Evolutionary conservation across 2,329 filamentous ascomycete species (phyloP).

Genomic region (Pseudophaeomoniella oleicola): DNA sequence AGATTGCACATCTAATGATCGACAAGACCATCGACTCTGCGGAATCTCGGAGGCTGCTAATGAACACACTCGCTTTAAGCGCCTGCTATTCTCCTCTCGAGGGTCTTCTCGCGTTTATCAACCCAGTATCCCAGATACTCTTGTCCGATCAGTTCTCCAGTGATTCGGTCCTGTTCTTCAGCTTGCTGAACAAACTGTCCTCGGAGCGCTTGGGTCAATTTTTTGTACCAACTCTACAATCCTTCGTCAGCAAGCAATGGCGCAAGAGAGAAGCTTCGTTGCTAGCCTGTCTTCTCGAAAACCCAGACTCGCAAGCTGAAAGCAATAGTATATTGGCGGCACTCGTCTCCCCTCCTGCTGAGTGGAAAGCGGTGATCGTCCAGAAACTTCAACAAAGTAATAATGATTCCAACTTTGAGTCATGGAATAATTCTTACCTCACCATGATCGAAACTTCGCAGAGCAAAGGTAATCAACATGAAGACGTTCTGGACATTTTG

Average conservation of each 20-base stretch:
- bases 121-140: slow-evolving; percentile 49
- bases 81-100: slow-evolving; percentile 70
- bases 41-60: slow-evolving; percentile 18
- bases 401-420: not conserved
- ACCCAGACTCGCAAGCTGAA: not conserved
- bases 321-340: not conserved
- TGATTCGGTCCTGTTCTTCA: slow-evolving; percentile 77
- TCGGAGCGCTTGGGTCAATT: slow-evolving; percentile 60
- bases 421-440: not conserved
- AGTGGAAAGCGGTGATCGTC: not conserved
- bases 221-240: slow-evolving; percentile 70
- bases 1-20: slow-evolving; percentile 31
- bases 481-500: slow-evolving; percentile 43
- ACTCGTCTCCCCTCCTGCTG: not conserved
- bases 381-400: not conserved
- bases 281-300: not conserved
- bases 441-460: not conserved
- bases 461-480: not conserved
- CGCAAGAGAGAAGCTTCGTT: slow-evolving; percentile 28
- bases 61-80: slow-evolving; percentile 43
- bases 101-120: slow-evolving; percentile 55
- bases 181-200: slow-evolving; percentile 62
- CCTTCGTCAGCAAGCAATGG: slow-evolving; percentile 67
- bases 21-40: slow-evolving; percentile 12
- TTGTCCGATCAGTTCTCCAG: slow-evolving; percentile 49